phyloP scores from a whole-genome alignment of 2,329 filamentous ascomycete genomes.

The Parastagonospora nodorum region DNA sequence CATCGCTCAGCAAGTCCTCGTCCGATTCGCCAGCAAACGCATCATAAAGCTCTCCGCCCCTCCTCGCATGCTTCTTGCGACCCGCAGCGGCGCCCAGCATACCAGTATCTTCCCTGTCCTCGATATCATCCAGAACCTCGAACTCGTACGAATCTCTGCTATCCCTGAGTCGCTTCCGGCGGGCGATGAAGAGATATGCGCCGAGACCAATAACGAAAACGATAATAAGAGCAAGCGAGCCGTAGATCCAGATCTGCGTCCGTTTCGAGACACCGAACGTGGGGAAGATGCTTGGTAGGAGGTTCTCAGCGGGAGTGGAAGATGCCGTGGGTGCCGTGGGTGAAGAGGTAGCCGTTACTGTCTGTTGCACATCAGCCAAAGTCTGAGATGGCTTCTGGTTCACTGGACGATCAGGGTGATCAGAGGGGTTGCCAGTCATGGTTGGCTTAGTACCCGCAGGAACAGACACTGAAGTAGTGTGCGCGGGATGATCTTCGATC shows the following conservation, averaged over 20 bases:
- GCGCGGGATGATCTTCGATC: conserved; percentile 60
- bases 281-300: conserved; percentile 84
- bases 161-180: conserved; percentile 75
- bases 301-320: conserved; percentile 49
- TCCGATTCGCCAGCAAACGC: conserved; percentile 95
- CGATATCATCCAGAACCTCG: conserved; percentile 85
- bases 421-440: conserved; percentile 50
- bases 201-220: conserved; percentile 81
- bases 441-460: conserved; percentile 54
- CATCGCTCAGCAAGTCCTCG: conserved; percentile 63
- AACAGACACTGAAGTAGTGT: conserved; percentile 62
- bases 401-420: conserved; percentile 59
- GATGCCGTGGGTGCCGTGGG: conserved; percentile 26
- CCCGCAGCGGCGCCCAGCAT: conserved; percentile 42
- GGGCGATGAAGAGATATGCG: conserved; percentile 80
- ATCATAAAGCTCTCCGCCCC: conserved; percentile 93
- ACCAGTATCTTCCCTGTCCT: conserved; percentile 62
- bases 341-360: conserved; percentile 18
- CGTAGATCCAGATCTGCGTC: conserved; percentile 94
- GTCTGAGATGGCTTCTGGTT: conserved; percentile 59
- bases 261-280: conserved; percentile 86
- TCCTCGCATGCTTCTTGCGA: conserved; percentile 54
- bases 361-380: conserved; percentile 31
- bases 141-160: conserved; percentile 89
- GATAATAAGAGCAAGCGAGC: conserved; percentile 80